Evolutionary conservation across 2,329 filamentous ascomycete species (phyloP), one percentile per base, ranked within the genome.

Genomic region (Colletotrichum truncatum): DNA sequence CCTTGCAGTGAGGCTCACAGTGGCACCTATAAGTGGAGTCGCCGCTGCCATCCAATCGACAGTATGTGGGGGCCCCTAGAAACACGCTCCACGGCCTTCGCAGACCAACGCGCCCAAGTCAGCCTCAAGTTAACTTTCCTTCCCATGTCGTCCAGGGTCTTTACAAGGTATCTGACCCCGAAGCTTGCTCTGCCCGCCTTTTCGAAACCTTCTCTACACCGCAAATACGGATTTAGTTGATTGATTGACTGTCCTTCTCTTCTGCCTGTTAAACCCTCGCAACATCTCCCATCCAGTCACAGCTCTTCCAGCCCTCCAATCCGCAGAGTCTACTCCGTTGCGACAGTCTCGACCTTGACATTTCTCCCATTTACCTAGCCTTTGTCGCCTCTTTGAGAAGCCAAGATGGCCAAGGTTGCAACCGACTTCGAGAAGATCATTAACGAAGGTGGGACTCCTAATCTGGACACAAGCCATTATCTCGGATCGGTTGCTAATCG

Each of bases 341-440:
- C 39, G 39, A 43, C 39, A 43, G 18, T 43, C 7, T 16, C 39
- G 36, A 39, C 36, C n/a, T 39, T n/a, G 36, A 12, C 36, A 39
- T n/a, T 9, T 25, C 21, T 48, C 43, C 43, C n/a, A 14, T 30
- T 3, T 11, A 38, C 4, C 6, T 21, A 28, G 28, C 12, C 39
- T 6, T 12, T 23, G 18, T 18, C 48, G 8, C 28, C 34, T 30
- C 9, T 12, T 30, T 36, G 16, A 43, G 11, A 18, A 55, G 25
- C 43, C 68, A 75, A 39, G 65, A 84, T 83, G 81, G 74, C 77
- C 67, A 78, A 82, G 65, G 73, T 77, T 48, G 83, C 82, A 38
- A 75, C 77, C 26, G 83, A 87, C 48, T 86, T 87, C 67, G 82
- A 87, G 72, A 84, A 84, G 75, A 84, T 87, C 68, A 86, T 87